Evolutionary conservation across 768 basidiomycete genomes (phyloP).

Genomic region (Leucocoprinus birnbaumii): DNA sequence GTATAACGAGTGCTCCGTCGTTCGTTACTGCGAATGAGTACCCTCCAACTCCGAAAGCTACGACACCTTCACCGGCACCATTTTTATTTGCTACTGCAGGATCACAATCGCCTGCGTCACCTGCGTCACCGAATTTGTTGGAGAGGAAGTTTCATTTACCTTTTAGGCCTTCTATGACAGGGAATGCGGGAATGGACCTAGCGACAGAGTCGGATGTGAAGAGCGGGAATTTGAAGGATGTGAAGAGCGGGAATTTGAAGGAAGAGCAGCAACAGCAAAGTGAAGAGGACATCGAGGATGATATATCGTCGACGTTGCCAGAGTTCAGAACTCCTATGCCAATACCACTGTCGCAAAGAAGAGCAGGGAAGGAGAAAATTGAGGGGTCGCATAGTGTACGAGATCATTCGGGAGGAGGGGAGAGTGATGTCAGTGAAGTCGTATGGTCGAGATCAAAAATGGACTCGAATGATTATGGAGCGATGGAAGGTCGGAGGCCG

Average conservation of each 20-base stretch:
- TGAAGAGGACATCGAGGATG: neutral
- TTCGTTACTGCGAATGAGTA: constrained; percentile 10
- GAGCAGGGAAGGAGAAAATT: neutral
- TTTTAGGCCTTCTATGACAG: neutral
- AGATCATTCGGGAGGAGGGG: neutral
- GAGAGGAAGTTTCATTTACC: constrained; percentile 12
- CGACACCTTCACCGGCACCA: neutral
- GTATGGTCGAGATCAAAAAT: neutral
- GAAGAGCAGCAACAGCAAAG: neutral
- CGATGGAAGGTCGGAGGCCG: too few species aligned
- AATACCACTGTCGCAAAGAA: neutral
- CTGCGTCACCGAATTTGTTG: too few species aligned
- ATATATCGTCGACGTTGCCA: constrained; percentile 8
- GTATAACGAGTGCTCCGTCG: constrained; percentile 1
- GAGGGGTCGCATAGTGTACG: neutral
- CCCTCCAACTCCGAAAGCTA: constrained; percentile 2
- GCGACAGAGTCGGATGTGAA: neutral
- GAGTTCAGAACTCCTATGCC: neutral
- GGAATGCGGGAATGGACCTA: neutral
- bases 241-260: too few species aligned
- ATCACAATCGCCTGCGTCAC: neutral
- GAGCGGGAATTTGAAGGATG: neutral
- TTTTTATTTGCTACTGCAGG: neutral
- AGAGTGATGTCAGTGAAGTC: constrained; percentile 1
- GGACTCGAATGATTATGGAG: neutral